Percentiles rank a stretch among this genome's conserved stretches.
phyloP scores from a whole-genome alignment of 805 yeast genomes.

The Monosporozyma solicola region DNA sequence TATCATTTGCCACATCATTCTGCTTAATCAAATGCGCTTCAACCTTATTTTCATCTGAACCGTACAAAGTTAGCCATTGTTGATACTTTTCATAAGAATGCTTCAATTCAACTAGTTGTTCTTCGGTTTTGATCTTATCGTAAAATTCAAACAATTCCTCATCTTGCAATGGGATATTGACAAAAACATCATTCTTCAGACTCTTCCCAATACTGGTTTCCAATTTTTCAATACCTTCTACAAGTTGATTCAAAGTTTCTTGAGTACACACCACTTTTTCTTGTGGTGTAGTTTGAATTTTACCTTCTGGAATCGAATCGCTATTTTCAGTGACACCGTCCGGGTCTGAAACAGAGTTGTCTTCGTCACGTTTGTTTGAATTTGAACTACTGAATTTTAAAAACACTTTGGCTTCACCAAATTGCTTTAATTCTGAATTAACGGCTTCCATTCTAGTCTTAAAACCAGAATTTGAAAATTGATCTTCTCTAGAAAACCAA shows the following conservation, averaged over 20 bases:
- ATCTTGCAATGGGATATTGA: constrained; percentile 16
- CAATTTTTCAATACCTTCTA: not conserved
- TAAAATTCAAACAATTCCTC: constrained; percentile 19
- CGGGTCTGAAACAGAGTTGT: no score
- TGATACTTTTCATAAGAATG: constrained; percentile 13
- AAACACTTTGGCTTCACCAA: not conserved
- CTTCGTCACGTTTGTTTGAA: not conserved
- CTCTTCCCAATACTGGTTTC: not conserved
- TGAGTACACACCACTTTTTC: not conserved
- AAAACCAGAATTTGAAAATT: not conserved
- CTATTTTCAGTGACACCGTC: no score
- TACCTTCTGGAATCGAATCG: not conserved
- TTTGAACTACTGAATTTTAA: not conserved
- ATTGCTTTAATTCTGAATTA: not conserved
- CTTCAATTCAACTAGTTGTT: constrained; percentile 13
- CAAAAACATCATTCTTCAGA: constrained; percentile 3
- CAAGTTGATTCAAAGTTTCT: not conserved
- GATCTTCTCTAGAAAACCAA: not conserved
- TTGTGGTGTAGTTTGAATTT: not conserved
- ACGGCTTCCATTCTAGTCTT: not conserved
- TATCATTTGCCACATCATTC: not conserved
- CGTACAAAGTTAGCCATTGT: constrained; percentile 8
- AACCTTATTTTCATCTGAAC: constrained; percentile 8
- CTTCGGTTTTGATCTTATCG: constrained; percentile 12
- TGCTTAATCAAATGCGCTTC: not conserved